Evolutionary conservation across 1,284 basidiomycete species (phyloP).

Genomic region (Rhodotorula sp.): DNA sequence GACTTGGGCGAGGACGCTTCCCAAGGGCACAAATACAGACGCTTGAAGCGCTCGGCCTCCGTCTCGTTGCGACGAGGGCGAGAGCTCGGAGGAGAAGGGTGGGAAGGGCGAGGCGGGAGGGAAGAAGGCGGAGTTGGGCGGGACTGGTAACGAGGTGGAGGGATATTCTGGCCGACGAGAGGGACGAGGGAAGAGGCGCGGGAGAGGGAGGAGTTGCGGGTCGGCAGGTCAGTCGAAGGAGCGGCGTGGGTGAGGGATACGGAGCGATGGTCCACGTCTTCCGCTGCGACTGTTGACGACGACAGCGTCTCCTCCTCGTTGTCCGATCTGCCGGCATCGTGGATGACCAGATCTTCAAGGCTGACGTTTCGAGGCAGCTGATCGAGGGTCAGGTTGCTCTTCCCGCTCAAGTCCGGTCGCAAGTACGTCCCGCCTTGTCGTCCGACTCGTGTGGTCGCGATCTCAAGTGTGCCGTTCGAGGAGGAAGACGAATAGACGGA

Average conservation of each 20-base stretch:
- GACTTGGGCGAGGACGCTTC: neutral
- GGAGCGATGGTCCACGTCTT: no score
- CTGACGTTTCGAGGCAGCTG: neutral
- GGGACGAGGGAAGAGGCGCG: neutral
- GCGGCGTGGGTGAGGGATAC: no score
- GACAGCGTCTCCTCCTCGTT: neutral
- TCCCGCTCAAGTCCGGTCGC: conserved; percentile 1
- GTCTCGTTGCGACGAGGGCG: conserved; percentile 3
- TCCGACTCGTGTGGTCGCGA: no score
- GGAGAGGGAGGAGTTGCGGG: neutral
- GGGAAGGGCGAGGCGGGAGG: neutral
- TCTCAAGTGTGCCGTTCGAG: neutral
- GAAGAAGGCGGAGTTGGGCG: neutral
- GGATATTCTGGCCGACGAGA: neutral
- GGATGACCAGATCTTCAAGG: neutral
- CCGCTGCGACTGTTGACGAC: neutral
- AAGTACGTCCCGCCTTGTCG: neutral
- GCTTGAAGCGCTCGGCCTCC: conserved; percentile 5
- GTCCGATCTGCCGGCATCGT: neutral
- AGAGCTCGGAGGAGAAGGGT: neutral
- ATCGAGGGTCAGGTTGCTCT: conserved; percentile 2
- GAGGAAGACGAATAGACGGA: conserved; percentile 10
- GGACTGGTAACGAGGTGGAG: no score
- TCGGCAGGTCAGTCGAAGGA: neutral
- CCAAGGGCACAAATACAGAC: conserved; percentile 30